Conservation (phyloP, 768 basidiomycete genomes). For the Naganishia onofrii region DNA sequence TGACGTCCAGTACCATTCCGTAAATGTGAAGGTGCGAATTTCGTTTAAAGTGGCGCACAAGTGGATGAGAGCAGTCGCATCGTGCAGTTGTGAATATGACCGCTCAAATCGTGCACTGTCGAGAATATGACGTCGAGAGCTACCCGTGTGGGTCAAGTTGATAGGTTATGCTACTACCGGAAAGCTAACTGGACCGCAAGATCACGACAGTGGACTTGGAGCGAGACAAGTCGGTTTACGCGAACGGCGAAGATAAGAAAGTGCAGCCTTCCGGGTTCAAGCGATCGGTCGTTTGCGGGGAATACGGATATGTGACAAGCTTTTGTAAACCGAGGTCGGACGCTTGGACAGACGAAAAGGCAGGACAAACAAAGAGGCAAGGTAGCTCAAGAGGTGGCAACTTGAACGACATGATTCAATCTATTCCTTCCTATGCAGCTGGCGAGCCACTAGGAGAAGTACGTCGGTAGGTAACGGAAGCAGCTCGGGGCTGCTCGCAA, state of each 20-base stretch:
- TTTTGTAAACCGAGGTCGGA: too few species aligned
- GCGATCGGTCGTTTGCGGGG: neutral
- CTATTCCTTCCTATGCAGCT: too few species aligned
- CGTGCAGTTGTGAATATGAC: neutral
- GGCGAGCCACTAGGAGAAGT: neutral
- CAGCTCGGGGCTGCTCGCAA: neutral
- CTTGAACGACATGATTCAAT: too few species aligned
- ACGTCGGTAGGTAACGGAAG: neutral
- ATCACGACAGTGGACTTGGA: neutral
- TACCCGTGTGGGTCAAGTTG: neutral
- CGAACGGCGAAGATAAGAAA: conserved; percentile 7
- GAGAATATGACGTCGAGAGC: neutral
- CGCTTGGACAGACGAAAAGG: too few species aligned
- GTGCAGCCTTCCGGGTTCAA: neutral
- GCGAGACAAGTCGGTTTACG: conserved; percentile 2
- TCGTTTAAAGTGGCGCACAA: neutral
- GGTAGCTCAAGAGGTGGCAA: too few species aligned
- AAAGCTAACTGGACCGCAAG: neutral
- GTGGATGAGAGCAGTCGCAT: neutral
- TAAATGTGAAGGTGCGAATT: neutral
- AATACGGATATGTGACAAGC: neutral
- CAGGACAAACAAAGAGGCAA: too few species aligned
- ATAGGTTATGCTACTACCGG: too few species aligned
- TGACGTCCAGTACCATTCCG: neutral
- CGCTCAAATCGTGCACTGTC: neutral